phyloP scores from a whole-genome alignment of 768 basidiomycete genomes.

The Hortiboletus flavorubellus region DNA sequence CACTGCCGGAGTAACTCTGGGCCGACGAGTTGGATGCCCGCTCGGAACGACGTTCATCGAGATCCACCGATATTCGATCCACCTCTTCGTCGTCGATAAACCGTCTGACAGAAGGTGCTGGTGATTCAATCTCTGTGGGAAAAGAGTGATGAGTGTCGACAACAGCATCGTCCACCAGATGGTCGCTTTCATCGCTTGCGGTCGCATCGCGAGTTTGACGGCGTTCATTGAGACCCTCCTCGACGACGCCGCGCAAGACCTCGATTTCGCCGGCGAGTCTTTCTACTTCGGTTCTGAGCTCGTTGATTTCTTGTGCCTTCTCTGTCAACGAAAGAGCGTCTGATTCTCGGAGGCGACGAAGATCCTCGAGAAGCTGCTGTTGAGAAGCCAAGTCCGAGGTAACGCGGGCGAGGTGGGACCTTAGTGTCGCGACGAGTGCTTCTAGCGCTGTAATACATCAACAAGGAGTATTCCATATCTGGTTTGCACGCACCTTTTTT shows the following conservation, averaged over 20 bases:
- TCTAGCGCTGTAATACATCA: constrained; percentile 61
- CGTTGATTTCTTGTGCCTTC: constrained; percentile 64
- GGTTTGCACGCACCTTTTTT: constrained; percentile 69
- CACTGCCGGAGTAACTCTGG: constrained; percentile 9
- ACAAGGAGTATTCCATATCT: background rate
- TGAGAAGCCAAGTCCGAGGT: constrained; percentile 79
- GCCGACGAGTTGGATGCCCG: constrained; percentile 33
- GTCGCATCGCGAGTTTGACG: constrained; percentile 48
- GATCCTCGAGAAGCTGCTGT: constrained; percentile 62
- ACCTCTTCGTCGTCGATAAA: constrained; percentile 60
- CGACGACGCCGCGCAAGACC: constrained; percentile 80
- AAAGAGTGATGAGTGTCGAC: background rate
- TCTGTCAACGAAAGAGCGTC: constrained; percentile 56
- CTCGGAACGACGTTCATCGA: constrained; percentile 63
- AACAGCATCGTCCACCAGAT: background rate
- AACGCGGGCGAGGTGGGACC: constrained; percentile 71
- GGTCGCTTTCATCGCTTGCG: constrained; percentile 4
- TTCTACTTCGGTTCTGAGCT: constrained; percentile 73
- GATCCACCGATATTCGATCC: constrained; percentile 59
- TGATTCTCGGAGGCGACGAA: constrained; percentile 58
- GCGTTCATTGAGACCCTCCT: constrained; percentile 79
- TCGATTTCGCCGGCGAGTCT: constrained; percentile 81
- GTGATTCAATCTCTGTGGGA: constrained; percentile 3
- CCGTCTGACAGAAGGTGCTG: constrained; percentile 19
- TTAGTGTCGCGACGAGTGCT: constrained; percentile 68